phyloP scores from a whole-genome alignment of 2,329 filamentous ascomycete species.

The Fusarium tuaranense region DNA sequence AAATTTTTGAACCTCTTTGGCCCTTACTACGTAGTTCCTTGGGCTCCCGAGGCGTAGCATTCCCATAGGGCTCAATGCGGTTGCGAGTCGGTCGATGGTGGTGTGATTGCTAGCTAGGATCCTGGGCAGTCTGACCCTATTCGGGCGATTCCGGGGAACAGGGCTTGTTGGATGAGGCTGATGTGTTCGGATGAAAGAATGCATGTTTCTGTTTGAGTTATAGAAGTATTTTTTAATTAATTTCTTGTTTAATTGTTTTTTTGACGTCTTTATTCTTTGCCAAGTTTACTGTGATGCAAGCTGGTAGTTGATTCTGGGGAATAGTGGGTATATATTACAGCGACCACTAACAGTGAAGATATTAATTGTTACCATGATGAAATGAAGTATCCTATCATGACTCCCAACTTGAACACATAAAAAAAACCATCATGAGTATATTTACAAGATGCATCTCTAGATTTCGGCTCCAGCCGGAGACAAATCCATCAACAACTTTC shows the following conservation, averaged over 20 bases:
- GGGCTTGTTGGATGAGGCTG: slow-evolving; percentile 6
- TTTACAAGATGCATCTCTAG: not conserved
- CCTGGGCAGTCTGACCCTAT: slow-evolving; percentile 38
- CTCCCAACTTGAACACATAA: not conserved
- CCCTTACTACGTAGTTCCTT: not conserved
- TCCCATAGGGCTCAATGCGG: not conserved
- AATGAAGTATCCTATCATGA: not conserved
- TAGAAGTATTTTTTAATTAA: not conserved
- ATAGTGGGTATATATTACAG: not conserved
- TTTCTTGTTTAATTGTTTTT: not conserved
- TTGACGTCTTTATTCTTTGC: not conserved
- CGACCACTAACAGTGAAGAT: not conserved
- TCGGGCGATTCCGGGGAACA: slow-evolving; percentile 38
- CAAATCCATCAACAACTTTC: slow-evolving; percentile 16
- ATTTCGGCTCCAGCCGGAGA: slow-evolving; percentile 30
- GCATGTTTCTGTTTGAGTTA: not conserved
- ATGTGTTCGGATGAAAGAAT: not conserved
- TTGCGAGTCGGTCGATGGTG: slow-evolving; percentile 38
- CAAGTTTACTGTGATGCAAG: slow-evolving; percentile 2
- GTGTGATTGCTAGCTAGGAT: slow-evolving; percentile 32
- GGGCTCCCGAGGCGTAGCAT: slow-evolving; percentile 27
- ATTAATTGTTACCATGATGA: not conserved
- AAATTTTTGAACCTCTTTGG: not conserved
- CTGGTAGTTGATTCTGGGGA: not conserved
- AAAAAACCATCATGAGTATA: not conserved